A percentile compares a stretch with the other conserved stretches of the same genome.
These are phyloP conservation scores for Sphagnurus paluster DNA, from an alignment of 1,284 basidiomycete genomes.

Conservation along the genomic window DNA sequence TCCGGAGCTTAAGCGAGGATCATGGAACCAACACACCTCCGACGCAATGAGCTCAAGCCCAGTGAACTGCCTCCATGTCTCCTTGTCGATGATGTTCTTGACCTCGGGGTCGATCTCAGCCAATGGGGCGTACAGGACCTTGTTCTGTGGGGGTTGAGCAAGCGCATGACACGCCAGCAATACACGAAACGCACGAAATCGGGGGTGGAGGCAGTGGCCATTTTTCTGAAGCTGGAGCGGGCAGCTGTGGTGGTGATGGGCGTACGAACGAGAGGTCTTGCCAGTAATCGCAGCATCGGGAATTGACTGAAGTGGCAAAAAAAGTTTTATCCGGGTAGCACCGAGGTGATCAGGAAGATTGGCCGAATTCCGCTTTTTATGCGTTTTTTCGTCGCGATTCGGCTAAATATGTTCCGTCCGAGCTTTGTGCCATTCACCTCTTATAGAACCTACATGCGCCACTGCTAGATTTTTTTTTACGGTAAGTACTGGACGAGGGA, in stretches of 20 bases:
- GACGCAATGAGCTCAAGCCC: constrained; percentile 97
- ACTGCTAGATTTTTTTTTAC: too few species aligned
- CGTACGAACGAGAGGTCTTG: constrained; percentile 33
- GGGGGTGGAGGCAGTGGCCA: constrained; percentile 60
- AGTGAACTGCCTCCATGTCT: constrained; percentile 98
- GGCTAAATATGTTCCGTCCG: not conserved
- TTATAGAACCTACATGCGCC: too few species aligned
- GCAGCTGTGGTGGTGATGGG: constrained; percentile 25
- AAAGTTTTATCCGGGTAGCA: constrained; percentile 29
- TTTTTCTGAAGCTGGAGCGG: constrained; percentile 39
- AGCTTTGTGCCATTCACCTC: too few species aligned
- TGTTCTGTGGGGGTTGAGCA: constrained; percentile 64
- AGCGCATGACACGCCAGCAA: not conserved
- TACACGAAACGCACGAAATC: constrained; percentile 52
- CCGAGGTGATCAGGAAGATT: constrained; percentile 24
- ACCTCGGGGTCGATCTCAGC: constrained; percentile 93
- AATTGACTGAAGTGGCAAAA: constrained; percentile 21
- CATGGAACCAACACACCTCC: constrained; percentile 74
- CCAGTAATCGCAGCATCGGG: constrained; percentile 40
- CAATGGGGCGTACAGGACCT: constrained; percentile 84
- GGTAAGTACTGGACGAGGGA: too few species aligned
- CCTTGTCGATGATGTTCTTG: constrained; percentile 97
- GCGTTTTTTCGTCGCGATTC: not conserved
- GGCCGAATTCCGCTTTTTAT: constrained; percentile 12
- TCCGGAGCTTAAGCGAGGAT: constrained; percentile 5